A percentile compares a stretch with the other conserved stretches of the same genome.
Conservation (phyloP, 805 yeast genomes). For the Lachancea sp. region DNA sequence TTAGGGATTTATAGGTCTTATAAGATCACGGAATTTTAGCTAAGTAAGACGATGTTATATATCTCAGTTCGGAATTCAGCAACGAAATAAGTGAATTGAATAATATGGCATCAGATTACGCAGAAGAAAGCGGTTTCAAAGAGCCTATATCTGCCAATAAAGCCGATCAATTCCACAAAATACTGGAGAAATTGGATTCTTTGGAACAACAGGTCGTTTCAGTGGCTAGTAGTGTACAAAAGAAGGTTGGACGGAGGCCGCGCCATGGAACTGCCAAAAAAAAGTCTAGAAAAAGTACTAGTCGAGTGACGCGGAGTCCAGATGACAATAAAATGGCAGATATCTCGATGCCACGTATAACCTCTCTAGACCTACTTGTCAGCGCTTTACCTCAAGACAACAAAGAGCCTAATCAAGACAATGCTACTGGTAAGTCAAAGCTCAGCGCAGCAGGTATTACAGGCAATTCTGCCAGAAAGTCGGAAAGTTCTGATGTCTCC, state of each 20-base stretch:
- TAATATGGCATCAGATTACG: not conserved
- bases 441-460: not conserved
- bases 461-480: not conserved
- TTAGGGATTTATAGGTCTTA: too few species aligned
- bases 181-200: constrained; percentile 2
- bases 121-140: not conserved
- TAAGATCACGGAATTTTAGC: too few species aligned
- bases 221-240: not conserved
- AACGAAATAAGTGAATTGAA: not conserved
- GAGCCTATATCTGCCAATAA: not conserved
- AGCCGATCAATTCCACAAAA: constrained; percentile 2
- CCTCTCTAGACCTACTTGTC: constrained; percentile 6
- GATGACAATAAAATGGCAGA: not conserved
- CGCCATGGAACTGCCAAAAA: not conserved
- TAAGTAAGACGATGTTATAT: too few species aligned
- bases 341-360: constrained; percentile 1
- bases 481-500: not conserved
- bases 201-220: not conserved
- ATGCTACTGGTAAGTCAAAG: not conserved
- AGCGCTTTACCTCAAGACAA: constrained; percentile 2
- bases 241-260: not conserved
- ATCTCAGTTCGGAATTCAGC: too few species aligned
- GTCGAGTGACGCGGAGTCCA: not conserved
- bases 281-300: not conserved
- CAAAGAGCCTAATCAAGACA: not conserved